These are phyloP conservation scores for Emericellopsis atlantica DNA, from an alignment of 2,329 filamentous ascomycete species.

Conservation along the genomic window DNA sequence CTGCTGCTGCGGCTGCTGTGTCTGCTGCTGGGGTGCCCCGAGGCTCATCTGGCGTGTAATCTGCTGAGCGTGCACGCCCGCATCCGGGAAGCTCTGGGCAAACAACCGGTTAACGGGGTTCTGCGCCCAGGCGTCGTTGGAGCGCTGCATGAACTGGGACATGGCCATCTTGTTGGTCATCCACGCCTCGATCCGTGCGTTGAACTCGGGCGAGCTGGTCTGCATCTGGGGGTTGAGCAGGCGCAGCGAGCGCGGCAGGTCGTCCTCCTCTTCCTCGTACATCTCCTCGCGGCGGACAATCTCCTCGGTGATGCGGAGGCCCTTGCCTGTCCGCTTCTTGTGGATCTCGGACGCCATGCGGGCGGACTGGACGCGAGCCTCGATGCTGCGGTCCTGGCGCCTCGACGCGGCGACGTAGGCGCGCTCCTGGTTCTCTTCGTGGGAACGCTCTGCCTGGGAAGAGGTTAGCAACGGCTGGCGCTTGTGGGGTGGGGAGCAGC, in stretches of 20 bases:
- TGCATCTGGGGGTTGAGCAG: slow-evolving; percentile 50
- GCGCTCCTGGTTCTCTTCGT: slow-evolving; percentile 74
- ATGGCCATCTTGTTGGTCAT: slow-evolving; percentile 28
- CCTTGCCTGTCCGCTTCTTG: slow-evolving; percentile 74
- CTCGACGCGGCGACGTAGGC: slow-evolving; percentile 89
- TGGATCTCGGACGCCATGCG: slow-evolving; percentile 82
- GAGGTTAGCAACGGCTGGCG: too few species aligned
- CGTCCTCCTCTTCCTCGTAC: slow-evolving; percentile 92
- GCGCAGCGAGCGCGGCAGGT: slow-evolving; percentile 54
- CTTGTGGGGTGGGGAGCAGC: not conserved
- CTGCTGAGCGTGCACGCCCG: slow-evolving; percentile 9
- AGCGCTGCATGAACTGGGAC: slow-evolving; percentile 22
- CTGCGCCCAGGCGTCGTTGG: slow-evolving; percentile 25
- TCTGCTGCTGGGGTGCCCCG: not conserved
- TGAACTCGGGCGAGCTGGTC: slow-evolving; percentile 47
- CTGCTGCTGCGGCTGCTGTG: not conserved
- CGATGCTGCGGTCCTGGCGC: slow-evolving; percentile 72
- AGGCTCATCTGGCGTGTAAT: slow-evolving; percentile 3
- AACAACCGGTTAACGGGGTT: slow-evolving; percentile 34
- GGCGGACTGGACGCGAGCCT: slow-evolving; percentile 81
- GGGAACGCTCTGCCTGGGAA: slow-evolving; percentile 55
- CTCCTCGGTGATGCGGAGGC: slow-evolving; percentile 68
- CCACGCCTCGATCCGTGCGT: slow-evolving; percentile 42
- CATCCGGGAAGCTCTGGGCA: slow-evolving; percentile 30
- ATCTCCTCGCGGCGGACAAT: slow-evolving; percentile 86